Evolutionary conservation across 2,329 filamentous ascomycete species (phyloP).

Genomic region (Paracoccidioides brasiliensis): DNA sequence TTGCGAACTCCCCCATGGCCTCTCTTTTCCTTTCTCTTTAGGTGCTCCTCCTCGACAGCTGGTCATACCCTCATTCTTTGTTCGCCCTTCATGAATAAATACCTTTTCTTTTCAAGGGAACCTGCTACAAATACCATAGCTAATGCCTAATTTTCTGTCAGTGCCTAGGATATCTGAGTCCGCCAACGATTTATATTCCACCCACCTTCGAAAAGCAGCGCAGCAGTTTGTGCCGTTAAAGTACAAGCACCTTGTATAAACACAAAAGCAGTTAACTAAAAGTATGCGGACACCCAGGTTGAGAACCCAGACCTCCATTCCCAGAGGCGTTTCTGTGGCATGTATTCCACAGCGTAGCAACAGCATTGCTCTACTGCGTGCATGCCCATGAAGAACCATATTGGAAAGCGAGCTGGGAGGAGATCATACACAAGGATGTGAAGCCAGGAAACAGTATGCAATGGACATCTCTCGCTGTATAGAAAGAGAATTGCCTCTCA

Average conservation of each 20-base stretch:
- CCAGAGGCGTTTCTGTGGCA: conserved; percentile 9
- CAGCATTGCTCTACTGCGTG: conserved; percentile 6
- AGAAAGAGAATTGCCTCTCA: neutral
- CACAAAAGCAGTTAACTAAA: neutral
- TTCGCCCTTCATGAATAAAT: neutral
- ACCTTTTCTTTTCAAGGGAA: neutral
- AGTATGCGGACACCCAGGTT: neutral
- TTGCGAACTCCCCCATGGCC: neutral
- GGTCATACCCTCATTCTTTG: neutral
- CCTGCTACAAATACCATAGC: neutral
- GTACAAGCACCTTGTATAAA: neutral
- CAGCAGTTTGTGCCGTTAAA: neutral
- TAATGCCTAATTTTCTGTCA: neutral
- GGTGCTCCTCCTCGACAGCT: neutral
- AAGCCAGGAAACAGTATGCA: conserved; percentile 8
- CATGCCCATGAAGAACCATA: conserved; percentile 1
- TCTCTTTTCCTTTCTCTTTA: neutral
- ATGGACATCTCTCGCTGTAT: neutral
- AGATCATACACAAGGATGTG: conserved; percentile 7
- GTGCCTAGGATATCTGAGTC: neutral
- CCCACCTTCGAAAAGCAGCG: neutral
- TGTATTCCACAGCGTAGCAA: conserved; percentile 5
- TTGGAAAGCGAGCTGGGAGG: conserved; percentile 6
- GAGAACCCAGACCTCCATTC: neutral
- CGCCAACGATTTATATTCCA: neutral